A percentile compares a stretch with the other conserved stretches of the same genome.
Evolutionary conservation across 192 early-diverging fungal species (phyloP).

Genomic region (Umbelopsis sp.): DNA sequence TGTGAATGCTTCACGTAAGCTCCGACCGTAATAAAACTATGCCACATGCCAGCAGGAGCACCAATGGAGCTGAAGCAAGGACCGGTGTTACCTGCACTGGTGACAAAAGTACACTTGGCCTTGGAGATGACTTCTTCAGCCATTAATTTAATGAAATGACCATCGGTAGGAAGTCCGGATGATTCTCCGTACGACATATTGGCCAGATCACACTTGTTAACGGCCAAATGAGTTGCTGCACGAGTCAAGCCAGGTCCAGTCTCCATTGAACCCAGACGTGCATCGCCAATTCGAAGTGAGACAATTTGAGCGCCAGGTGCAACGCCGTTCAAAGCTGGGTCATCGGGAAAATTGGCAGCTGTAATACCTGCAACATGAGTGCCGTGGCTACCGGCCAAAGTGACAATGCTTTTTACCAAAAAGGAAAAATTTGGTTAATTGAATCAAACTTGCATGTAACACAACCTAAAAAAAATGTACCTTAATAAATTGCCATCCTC

Average conservation of each 20-base stretch:
- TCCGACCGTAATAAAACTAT: constrained; percentile 87
- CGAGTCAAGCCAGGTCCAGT: constrained; percentile 82
- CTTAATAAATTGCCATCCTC: constrained; percentile 75
- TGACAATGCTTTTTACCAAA: constrained; percentile 69
- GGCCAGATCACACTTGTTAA: constrained; percentile 69
- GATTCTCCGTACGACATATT: constrained; percentile 93
- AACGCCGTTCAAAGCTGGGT: constrained; percentile 84
- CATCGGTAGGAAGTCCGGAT: constrained; percentile 65
- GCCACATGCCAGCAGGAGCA: constrained; percentile 78
- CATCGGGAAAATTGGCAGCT: constrained; percentile 86
- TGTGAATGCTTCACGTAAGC: constrained; percentile 86
- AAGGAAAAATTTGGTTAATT: constrained; percentile 6
- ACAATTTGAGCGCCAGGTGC: constrained; percentile 96
- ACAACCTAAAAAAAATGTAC: constrained; percentile 22
- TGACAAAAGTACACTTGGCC: constrained; percentile 82
- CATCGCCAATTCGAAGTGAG: constrained; percentile 92
- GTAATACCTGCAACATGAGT: constrained; percentile 96
- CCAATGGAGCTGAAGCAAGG: constrained; percentile 85
- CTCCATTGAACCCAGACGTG: constrained; percentile 67
- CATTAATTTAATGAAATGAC: constrained; percentile 83
- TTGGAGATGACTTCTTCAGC: constrained; percentile 84
- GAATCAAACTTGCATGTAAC: neutral
- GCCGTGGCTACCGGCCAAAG: constrained; percentile 80
- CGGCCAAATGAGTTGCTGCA: constrained; percentile 74
- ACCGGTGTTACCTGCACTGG: constrained; percentile 91